Conservation (phyloP, 2,329 filamentous ascomycete genomes). For the Claviceps pazoutovae region DNA sequence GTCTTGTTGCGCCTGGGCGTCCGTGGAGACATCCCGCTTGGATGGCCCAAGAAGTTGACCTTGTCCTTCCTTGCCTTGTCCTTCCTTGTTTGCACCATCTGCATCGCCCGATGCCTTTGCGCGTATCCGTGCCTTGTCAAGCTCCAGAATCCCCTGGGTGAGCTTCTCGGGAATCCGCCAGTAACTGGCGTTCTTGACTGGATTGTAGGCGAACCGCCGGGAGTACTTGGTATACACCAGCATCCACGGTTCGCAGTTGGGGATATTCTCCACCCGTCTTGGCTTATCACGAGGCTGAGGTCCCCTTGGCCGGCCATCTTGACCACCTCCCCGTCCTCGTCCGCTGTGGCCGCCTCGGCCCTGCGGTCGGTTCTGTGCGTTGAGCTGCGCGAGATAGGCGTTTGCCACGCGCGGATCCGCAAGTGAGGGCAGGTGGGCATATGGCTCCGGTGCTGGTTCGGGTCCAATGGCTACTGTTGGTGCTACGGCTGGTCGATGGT, state of each 20-base stretch:
- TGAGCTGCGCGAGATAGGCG: slow-evolving; percentile 44
- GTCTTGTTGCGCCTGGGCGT: slow-evolving; percentile 16
- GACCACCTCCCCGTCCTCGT: slow-evolving; percentile 26
- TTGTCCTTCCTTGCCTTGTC: not conserved
- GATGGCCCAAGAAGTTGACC: too few species aligned
- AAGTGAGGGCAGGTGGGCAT: slow-evolving; percentile 22
- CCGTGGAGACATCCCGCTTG: slow-evolving; percentile 8
- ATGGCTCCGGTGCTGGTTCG: slow-evolving; percentile 18
- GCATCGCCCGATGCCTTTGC: slow-evolving; percentile 30
- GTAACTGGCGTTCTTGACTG: slow-evolving; percentile 72
- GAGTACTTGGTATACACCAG: slow-evolving; percentile 87
- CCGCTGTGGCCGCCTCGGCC: slow-evolving; percentile 20
- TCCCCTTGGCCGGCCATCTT: slow-evolving; percentile 41
- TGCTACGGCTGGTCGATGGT: slow-evolving; percentile 47
- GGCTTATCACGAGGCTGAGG: slow-evolving; percentile 68
- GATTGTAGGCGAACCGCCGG: slow-evolving; percentile 81
- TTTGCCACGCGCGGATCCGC: slow-evolving; percentile 44
- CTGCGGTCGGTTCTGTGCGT: slow-evolving; percentile 24
- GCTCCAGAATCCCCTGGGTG: slow-evolving; percentile 58
- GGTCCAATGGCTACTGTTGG: slow-evolving; percentile 8
- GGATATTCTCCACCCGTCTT: slow-evolving; percentile 64
- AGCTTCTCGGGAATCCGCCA: slow-evolving; percentile 90
- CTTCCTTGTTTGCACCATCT: slow-evolving; percentile 2
- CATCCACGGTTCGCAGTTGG: slow-evolving; percentile 73
- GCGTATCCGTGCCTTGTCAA: slow-evolving; percentile 60